phyloP scores from a whole-genome alignment of 148 eudicot genomes.

The Rhododendron ovatum region DNA sequence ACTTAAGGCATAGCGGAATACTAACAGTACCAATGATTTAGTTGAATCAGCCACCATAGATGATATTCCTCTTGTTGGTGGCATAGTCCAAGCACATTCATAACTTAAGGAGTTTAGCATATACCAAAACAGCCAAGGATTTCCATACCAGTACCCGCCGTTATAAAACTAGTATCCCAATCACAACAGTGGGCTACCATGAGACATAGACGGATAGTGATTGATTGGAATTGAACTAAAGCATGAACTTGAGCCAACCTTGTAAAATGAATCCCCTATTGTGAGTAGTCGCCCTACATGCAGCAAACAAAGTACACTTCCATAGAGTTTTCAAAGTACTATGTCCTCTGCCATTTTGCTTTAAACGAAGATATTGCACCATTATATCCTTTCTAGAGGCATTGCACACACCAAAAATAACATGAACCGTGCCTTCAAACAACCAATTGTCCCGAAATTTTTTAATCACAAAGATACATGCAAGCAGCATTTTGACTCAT shows the following conservation, averaged over 20 bases:
- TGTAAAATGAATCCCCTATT: neutral
- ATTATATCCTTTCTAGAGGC: neutral
- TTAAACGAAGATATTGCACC: neutral
- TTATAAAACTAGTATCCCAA: neutral
- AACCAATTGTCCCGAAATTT: neutral
- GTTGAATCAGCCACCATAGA: neutral
- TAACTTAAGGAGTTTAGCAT: neutral
- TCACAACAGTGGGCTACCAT: neutral
- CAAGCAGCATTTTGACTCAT: neutral
- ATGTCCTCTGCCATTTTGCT: neutral
- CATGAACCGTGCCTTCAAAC: neutral
- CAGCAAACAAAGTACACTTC: neutral
- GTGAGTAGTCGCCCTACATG: neutral
- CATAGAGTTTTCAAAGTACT: neutral
- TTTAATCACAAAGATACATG: neutral
- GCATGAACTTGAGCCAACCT: neutral
- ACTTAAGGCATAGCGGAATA: neutral
- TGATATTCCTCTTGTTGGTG: neutral
- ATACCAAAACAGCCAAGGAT: neutral
- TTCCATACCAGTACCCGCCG: no score
- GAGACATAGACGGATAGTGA: neutral
- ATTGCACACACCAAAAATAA: neutral
- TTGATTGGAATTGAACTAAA: neutral
- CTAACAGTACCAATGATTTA: neutral
- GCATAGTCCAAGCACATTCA: neutral